phyloP scores from a whole-genome alignment of 208 protist species.

The Crithidia sp. region DNA sequence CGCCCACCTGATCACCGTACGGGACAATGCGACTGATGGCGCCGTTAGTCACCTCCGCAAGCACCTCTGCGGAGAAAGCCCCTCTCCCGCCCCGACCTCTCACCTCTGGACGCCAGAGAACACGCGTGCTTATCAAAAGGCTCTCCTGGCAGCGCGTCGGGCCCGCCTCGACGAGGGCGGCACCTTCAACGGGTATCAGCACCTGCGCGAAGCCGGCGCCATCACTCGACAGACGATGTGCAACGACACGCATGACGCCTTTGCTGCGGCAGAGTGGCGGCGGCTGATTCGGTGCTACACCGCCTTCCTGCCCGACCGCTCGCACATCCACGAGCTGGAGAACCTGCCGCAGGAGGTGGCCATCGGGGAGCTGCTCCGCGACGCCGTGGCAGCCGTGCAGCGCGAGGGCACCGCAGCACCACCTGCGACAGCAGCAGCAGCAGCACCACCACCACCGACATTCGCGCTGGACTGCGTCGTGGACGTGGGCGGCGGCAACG shows the following conservation, averaged over 20 bases:
- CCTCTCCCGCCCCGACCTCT: background rate
- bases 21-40: slow-evolving; percentile 14
- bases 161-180: slow-evolving; percentile 12
- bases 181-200: slow-evolving; percentile 15
- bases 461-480: slow-evolving; percentile 55
- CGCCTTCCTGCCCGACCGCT: slow-evolving; percentile 71
- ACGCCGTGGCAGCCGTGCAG: slow-evolving; percentile 17
- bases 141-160: slow-evolving; percentile 11
- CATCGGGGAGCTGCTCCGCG: slow-evolving; percentile 66
- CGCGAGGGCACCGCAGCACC: too few species aligned
- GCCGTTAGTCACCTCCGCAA: slow-evolving; percentile 9
- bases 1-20: slow-evolving; percentile 4
- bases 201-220: slow-evolving; percentile 39
- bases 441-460: too few species aligned
- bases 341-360: slow-evolving; percentile 86
- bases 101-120: slow-evolving; percentile 8
- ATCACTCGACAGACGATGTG: slow-evolving; percentile 25
- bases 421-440: background rate
- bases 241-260: background rate
- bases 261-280: slow-evolving; percentile 21
- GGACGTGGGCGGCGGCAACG: slow-evolving; percentile 85
- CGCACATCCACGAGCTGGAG: slow-evolving; percentile 79
- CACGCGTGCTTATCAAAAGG: background rate
- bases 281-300: slow-evolving; percentile 73
- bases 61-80: background rate